Percentiles rank a stretch among this genome's conserved stretches.
Conservation (phyloP, 1,139 yeast species). For the Hyphopichia pseudoburtonii region DNA sequence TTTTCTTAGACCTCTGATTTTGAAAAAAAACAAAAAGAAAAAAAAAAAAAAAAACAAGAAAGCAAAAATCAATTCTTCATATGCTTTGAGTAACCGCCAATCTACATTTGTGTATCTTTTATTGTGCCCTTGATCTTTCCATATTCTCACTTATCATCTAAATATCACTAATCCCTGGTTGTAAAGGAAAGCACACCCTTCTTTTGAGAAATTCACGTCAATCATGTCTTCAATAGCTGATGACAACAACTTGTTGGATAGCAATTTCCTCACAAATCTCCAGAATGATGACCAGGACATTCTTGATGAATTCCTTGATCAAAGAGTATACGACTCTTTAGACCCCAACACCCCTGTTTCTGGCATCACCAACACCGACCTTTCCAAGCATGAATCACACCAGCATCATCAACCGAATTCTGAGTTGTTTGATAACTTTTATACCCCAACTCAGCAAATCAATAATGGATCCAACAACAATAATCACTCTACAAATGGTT, state of each 20-base stretch:
- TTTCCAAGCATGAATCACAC: background rate
- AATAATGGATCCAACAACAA: background rate
- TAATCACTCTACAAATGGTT: background rate
- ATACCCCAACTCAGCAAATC: constrained; percentile 4
- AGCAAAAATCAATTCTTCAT: no score
- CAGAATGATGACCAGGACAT: constrained; percentile 38
- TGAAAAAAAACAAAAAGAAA: no score
- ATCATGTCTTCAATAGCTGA: constrained; percentile 10
- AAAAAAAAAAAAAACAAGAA: no score
- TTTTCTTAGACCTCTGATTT: no score
- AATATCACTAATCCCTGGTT: no score
- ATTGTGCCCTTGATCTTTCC: no score
- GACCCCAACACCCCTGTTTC: constrained; percentile 26
- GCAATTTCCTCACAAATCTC: constrained; percentile 9
- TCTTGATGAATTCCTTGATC: constrained; percentile 58
- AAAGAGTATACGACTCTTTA: constrained; percentile 49
- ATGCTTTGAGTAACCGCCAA: no score
- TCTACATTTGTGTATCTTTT: no score
- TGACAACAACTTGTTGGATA: constrained; percentile 11
- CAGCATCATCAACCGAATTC: no score
- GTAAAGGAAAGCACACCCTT: no score
- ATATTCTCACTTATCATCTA: no score
- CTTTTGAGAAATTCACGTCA: no score
- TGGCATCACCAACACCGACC: constrained; percentile 10
- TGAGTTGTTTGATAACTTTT: constrained; percentile 13